Evolutionary conservation across 1,284 basidiomycete genomes (phyloP).

Genomic region (Boletus holoroseus): DNA sequence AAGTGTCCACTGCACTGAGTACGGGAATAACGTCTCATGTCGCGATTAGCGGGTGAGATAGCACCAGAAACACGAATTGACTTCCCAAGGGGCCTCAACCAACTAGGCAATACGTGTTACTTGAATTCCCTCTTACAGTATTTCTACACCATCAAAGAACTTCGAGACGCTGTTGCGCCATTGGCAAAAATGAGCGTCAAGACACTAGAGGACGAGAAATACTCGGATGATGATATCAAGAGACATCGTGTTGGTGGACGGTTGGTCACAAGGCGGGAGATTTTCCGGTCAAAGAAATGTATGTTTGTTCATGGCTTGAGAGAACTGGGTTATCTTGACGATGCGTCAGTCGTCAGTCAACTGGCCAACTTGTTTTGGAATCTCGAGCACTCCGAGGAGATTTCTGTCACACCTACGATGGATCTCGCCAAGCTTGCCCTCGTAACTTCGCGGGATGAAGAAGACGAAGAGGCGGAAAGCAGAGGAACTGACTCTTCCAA

Average conservation of each 20-base stretch:
- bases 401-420: conserved; percentile 76
- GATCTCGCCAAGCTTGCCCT: conserved; percentile 91
- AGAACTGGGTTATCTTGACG: conserved; percentile 12
- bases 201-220: conserved; percentile 57
- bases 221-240: conserved; percentile 75
- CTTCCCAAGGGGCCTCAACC: conserved; percentile 81
- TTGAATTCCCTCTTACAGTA: conserved; percentile 78
- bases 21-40: conserved; percentile 5
- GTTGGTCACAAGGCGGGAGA: conserved; percentile 73
- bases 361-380: conserved; percentile 76
- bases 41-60: conserved; percentile 57
- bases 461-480: conserved; percentile 72
- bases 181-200: conserved; percentile 54
- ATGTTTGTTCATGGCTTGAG: conserved; percentile 25
- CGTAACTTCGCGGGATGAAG: conserved; percentile 85
- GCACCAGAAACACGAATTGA: conserved; percentile 50
- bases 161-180: conserved; percentile 69
- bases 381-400: conserved; percentile 61
- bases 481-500: conserved; percentile 74
- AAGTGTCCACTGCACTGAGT: conserved; percentile 32
- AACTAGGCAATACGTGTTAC: conserved; percentile 92
- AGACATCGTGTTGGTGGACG: conserved; percentile 83
- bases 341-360: conserved; percentile 63
- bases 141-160: conserved; percentile 89
- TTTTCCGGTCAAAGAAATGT: conserved; percentile 82